phyloP scores from a whole-genome alignment of 306 rosid species.

The Rosa rugosa region DNA sequence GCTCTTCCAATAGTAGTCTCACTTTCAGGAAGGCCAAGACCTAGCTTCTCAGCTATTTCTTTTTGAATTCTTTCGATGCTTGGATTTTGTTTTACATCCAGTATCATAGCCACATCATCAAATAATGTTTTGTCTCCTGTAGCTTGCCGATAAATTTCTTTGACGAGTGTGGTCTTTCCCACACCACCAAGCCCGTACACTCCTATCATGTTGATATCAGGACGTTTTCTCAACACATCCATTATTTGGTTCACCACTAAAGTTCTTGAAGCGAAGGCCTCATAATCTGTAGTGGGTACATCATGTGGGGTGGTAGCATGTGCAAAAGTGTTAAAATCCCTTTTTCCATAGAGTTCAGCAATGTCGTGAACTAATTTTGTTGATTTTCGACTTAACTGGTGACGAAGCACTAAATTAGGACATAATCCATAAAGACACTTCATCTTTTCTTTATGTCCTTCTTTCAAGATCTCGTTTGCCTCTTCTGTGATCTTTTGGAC shows the following conservation, averaged over 20 bases:
- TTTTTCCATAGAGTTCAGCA: neutral
- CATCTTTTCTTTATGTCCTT: neutral
- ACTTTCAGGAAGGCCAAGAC: neutral
- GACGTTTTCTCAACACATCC: neutral
- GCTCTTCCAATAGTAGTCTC: too few relatives aligned
- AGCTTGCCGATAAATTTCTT: neutral
- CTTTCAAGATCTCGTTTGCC: neutral
- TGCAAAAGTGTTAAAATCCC: neutral
- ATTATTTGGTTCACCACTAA: neutral
- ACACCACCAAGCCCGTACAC: slow-evolving; percentile 11
- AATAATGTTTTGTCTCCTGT: neutral
- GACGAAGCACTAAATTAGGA: neutral
- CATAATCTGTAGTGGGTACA: neutral
- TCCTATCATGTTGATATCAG: neutral
- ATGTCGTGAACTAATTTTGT: neutral
- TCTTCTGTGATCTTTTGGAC: neutral
- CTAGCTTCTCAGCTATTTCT: slow-evolving; percentile 15
- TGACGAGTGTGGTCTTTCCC: slow-evolving; percentile 17
- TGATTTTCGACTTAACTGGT: neutral
- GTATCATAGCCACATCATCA: neutral
- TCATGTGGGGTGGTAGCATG: neutral
- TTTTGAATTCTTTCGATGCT: neutral
- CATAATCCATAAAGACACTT: neutral
- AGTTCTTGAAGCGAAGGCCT: neutral
- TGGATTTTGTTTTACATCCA: neutral